These are phyloP conservation scores for Globisporangium heterothallicum DNA, from an alignment of 352 stramenopile genomes.

Conservation along the genomic window DNA sequence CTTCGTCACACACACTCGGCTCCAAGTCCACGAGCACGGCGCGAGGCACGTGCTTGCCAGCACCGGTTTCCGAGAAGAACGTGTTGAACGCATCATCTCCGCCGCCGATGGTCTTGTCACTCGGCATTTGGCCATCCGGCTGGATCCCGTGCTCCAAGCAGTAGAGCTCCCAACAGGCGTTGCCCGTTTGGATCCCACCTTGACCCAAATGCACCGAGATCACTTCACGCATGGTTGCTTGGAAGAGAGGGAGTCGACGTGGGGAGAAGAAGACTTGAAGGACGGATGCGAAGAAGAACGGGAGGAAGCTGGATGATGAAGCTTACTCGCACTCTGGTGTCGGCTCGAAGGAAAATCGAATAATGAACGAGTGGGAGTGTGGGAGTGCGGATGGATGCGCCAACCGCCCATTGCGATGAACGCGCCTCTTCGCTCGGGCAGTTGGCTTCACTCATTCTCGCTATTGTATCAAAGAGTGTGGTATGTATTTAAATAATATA, in stretches of 20 bases:
- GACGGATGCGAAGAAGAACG: constrained; percentile 5
- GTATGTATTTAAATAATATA: too few relatives aligned
- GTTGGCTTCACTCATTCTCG: too few relatives aligned
- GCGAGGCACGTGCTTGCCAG: constrained; percentile 97
- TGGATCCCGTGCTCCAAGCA: constrained; percentile 87
- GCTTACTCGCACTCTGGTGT: constrained; percentile 37
- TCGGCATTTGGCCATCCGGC: constrained; percentile 91
- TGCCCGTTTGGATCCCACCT: constrained; percentile 87
- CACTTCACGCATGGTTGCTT: constrained; percentile 56
- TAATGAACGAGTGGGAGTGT: too few relatives aligned
- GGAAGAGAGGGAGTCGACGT: not conserved
- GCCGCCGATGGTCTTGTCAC: constrained; percentile 89
- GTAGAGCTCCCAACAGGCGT: constrained; percentile 81
- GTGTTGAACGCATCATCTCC: constrained; percentile 98
- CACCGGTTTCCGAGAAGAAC: constrained; percentile 91
- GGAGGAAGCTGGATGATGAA: constrained; percentile 71
- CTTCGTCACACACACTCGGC: constrained; percentile 96
- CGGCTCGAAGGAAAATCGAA: constrained; percentile 2
- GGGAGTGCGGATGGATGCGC: too few relatives aligned
- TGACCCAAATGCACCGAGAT: constrained; percentile 86
- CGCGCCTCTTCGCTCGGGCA: too few relatives aligned
- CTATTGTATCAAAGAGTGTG: too few relatives aligned
- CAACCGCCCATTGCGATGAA: too few relatives aligned
- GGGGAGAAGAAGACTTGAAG: not conserved
- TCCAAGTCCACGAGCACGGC: constrained; percentile 98